Conservation (phyloP, 148 eudicot genomes). For the Polygonum aviculare region DNA sequence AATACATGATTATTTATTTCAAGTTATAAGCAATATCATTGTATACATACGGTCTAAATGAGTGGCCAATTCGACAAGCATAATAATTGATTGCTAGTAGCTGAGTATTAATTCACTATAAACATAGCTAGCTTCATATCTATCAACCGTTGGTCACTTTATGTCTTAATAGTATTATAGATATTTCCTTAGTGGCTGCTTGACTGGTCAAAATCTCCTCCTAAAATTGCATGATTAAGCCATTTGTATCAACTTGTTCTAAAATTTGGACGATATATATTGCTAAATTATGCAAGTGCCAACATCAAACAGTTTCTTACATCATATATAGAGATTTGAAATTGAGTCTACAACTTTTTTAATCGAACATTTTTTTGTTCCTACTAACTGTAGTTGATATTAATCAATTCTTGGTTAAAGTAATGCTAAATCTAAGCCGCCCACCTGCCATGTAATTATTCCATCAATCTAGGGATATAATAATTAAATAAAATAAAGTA, state of each 20-base stretch:
- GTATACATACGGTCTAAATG: not conserved
- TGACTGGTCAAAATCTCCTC: slow-evolving; percentile 18
- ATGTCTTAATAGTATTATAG: too few relatives aligned
- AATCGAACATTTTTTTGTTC: not conserved
- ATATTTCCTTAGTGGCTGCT: slow-evolving; percentile 12
- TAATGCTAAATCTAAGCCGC: not conserved
- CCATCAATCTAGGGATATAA: not conserved
- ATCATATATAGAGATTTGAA: not conserved
- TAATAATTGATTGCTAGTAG: not conserved
- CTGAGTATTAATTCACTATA: not conserved
- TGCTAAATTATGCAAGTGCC: too few relatives aligned
- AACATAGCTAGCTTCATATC: not conserved
- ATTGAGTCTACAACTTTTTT: not conserved
- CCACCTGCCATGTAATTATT: not conserved
- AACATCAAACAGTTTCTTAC: not conserved
- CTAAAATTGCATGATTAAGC: not conserved
- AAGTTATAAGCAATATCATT: not conserved
- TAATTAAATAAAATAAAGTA: too few relatives aligned
- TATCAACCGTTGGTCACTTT: too few relatives aligned
- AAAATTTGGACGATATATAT: not conserved
- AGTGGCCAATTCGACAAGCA: not conserved
- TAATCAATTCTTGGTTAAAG: not conserved
- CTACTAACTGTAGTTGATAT: not conserved
- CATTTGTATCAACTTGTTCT: not conserved
- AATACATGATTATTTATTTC: too few relatives aligned